Base-by-base conservation (phyloP, 2,329 filamentous ascomycete species). In the Fusarium sp. region DNA sequence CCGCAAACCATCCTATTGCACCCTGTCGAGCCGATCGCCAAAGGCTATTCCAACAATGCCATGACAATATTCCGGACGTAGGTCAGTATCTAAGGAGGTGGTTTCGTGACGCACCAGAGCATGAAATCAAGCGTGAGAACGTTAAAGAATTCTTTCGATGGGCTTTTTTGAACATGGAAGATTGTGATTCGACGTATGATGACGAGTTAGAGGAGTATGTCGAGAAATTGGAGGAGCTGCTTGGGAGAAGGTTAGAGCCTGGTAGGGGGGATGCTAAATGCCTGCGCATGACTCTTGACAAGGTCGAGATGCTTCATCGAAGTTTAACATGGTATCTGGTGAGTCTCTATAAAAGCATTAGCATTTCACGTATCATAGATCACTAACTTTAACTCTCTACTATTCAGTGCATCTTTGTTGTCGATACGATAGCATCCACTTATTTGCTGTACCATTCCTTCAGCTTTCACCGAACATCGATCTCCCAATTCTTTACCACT, bases 91-190 rank as follows among this genome's bases (percentile, higher is more conserved):
- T 92, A 33, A 81, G 78, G 57, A 86, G 84, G 71, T 92, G 90
- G 90, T 91, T 91, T 75, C 80, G 87, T 30, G 86, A 86, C 33
- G 88, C 88, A 12, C 81, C 85, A 21, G 53, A 82, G 6, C 80
- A 83, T 33, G 88, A 90, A 33, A 88, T 92, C 50, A 85, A 86
- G 61, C 82, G 85, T 19, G 88, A 91, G 37, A 90, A 91, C 77
- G 75, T 91, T 57, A 88, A 88, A 78, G 87, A 90, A 61, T 91
- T 90, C 77, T 83, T 89, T 25, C 80, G 85, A n/a, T 92, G 89
- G 90, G 88, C 87, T 2, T 88, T 91, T 59, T 84, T 88, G 53
- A 88, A 87, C 69, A 82, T 83, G 15, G 83, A 82, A 15, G 81
- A 85, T 8, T 79, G 80, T 53, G 81, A 82, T 32, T 79, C 82